Evolutionary conservation across 208 protist species (phyloP).

Genomic region (Leishmania tarentolae): DNA sequence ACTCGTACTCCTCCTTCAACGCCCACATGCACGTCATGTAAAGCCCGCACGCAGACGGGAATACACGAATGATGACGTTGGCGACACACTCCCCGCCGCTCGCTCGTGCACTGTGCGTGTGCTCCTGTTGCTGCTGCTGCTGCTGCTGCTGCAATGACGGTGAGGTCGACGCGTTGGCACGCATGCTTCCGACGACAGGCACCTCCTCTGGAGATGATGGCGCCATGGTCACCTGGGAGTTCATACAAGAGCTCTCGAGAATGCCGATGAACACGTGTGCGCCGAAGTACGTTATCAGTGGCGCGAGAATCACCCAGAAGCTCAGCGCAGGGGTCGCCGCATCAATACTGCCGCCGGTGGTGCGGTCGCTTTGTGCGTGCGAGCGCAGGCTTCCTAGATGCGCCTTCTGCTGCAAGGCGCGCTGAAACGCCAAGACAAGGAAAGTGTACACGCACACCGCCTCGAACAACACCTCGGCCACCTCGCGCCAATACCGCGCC

Average conservation of each 20-base stretch:
- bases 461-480: constrained; percentile 35
- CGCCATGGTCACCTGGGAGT: neutral
- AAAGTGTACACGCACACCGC: constrained; percentile 44
- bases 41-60: constrained; percentile 36
- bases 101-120: neutral
- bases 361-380: neutral
- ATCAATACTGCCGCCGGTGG: neutral
- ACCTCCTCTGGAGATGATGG: neutral
- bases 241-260: constrained; percentile 9
- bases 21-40: constrained; percentile 67
- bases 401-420: constrained; percentile 20
- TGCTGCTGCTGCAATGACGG: neutral
- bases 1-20: constrained; percentile 47
- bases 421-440: constrained; percentile 36
- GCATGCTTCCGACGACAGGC: neutral
- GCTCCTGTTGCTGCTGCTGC: neutral
- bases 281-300: constrained; percentile 49
- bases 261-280: constrained; percentile 4
- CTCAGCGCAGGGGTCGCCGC: constrained; percentile 16
- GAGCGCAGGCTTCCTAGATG: no score
- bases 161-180: neutral
- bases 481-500: constrained; percentile 22
- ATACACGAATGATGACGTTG: constrained; percentile 13
- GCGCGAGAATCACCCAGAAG: constrained; percentile 63
- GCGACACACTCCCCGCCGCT: constrained; percentile 19